Evolutionary conservation across 2,329 filamentous ascomycete species (phyloP), one percentile per base, ranked within the genome.

Genomic region (Fusarium compactum): DNA sequence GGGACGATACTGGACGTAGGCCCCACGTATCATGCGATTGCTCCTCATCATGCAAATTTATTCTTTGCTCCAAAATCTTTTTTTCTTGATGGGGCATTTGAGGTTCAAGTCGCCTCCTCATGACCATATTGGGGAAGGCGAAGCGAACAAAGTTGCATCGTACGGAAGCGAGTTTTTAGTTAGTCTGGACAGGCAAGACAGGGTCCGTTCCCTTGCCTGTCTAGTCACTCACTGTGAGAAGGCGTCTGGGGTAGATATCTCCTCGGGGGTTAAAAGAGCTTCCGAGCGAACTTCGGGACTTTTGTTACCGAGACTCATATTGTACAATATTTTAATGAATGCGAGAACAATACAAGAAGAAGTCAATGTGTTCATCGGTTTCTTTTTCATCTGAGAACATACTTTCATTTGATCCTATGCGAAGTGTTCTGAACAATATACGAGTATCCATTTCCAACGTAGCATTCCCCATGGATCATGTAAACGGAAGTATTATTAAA

Each of bases 1-100:
- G 94, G 86, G 84, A 8, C 88, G 87, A 73, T 95, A 93, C 76
- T 98, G 94, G 94, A 82, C 89, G 52, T 94, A 74, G 81, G 43
- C 16, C 32, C 32, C 16, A 18, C 10, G 18, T n/a, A 75, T 75
- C 69, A 46, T 67, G 62, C 44, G 61, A 75, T 73, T 38, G 34
- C 64, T 59, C 63, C 58, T 47, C 53, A 61, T 53, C 43, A 62
- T 55, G 62, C 38, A 72, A 62, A 38, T 34, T 51, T 20, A 32
- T 48, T 32, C 14, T 58, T 44, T 22, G 51, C 58, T 46, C 66
- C 62, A 63, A 54, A 27, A n/a, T 29, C 14, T 46, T 30, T 40
- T n/a, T 53, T 15, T n/a, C 29, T 25, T 62, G 10, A 63, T 50
- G 43, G 58, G 44, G 58, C 46, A 32, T 34, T 18, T 41, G 47